Conservation (phyloP, 352 stramenopile species). For the Globisporangium camurandrum region DNA sequence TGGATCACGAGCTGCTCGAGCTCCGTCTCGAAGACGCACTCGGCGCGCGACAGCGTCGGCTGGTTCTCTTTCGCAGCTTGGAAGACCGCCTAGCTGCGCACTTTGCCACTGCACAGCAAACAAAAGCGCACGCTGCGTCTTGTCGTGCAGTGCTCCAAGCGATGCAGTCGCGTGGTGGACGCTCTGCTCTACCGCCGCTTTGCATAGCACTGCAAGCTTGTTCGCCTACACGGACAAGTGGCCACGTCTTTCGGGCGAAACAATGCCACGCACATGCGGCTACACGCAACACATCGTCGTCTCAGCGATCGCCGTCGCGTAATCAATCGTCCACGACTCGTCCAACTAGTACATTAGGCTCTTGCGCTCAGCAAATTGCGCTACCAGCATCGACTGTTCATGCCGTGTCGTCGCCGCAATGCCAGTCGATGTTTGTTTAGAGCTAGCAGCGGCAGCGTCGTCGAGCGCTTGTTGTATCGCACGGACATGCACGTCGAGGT, state of each 20-base stretch:
- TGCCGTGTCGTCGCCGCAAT: background rate
- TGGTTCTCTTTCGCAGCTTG: constrained; percentile 83
- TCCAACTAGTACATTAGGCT: constrained; percentile 81
- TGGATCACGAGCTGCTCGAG: constrained; percentile 55
- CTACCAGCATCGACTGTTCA: constrained; percentile 17
- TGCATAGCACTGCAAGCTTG: no score
- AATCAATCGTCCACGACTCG: constrained; percentile 38
- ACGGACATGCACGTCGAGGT: constrained; percentile 54
- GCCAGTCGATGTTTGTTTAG: no score
- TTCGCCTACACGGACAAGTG: no score
- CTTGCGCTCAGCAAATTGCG: constrained; percentile 52
- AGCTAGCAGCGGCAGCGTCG: constrained; percentile 3
- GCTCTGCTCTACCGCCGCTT: constrained; percentile 55
- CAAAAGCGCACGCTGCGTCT: constrained; percentile 48
- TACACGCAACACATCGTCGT: no score
- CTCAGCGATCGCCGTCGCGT: constrained; percentile 4
- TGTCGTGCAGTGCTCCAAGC: constrained; percentile 27
- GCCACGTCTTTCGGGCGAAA: constrained; percentile 71
- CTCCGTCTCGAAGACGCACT: constrained; percentile 65
- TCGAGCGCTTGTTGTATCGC: constrained; percentile 45
- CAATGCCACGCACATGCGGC: constrained; percentile 56
- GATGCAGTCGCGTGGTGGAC: constrained; percentile 45
- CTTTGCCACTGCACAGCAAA: constrained; percentile 68
- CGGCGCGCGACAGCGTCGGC: constrained; percentile 58
- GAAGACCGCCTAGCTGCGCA: constrained; percentile 63